Evolutionary conservation across 176 grass and related monocot species (phyloP).

Genomic region (Pontederia crassipes): DNA sequence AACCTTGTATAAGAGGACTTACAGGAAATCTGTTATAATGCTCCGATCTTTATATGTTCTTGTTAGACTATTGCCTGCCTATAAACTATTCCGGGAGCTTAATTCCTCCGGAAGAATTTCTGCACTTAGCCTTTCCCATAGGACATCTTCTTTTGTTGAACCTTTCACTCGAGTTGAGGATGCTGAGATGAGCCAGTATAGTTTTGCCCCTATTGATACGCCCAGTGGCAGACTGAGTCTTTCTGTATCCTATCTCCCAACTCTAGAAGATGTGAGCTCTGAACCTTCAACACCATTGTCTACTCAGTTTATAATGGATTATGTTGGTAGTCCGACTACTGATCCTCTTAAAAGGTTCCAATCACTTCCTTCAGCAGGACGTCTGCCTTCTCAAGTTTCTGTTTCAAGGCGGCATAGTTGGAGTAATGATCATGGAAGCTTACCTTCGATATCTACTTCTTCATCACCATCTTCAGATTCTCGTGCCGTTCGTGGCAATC

Average conservation of each 20-base stretch:
- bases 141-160: constrained; percentile 56
- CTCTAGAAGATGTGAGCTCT: constrained; percentile 32
- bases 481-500: constrained; percentile 6
- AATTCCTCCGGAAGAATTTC: constrained; percentile 59
- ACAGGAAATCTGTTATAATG: constrained; percentile 37
- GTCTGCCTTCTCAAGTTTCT: constrained; percentile 25
- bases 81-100: constrained; percentile 66
- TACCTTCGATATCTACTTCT: constrained; percentile 19
- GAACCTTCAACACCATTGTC: constrained; percentile 35
- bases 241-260: constrained; percentile 62
- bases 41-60: constrained; percentile 69
- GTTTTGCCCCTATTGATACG: constrained; percentile 71
- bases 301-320: constrained; percentile 64
- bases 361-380: constrained; percentile 42
- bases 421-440: constrained; percentile 42
- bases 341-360: constrained; percentile 49
- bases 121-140: constrained; percentile 57
- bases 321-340: constrained; percentile 68
- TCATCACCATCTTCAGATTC: constrained; percentile 26
- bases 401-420: constrained; percentile 64
- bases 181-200: constrained; percentile 50
- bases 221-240: constrained; percentile 48
- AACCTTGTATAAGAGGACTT: constrained; percentile 34
- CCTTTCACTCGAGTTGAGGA: constrained; percentile 63
- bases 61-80: constrained; percentile 77